Base-by-base conservation (phyloP, 352 stramenopile species). In the Thraustotheca clavata region DNA sequence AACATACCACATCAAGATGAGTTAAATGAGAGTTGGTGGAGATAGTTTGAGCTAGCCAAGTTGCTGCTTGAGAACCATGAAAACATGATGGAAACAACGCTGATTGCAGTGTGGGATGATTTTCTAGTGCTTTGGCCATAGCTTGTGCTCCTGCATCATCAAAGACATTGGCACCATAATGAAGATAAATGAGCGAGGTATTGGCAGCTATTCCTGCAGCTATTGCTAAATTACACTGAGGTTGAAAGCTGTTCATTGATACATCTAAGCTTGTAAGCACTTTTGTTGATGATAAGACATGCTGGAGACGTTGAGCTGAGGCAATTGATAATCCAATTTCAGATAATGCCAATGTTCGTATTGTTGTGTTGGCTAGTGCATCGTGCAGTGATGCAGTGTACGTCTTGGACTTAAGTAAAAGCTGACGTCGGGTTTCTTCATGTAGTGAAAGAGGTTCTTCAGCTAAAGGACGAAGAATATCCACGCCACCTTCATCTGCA, bases 41-140 rank as follows among this genome's bases (percentile, higher is more conserved):
- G 8, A 73, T 35, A 6, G 80, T 52, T 16, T 73, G 62, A 16
- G 70, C 74, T 6, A 86, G 36, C 3, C 70, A 70, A 26, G 46
- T 49, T 1, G 73, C 77, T 0, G 80, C 62, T 9, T 54, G 33
- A 0, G 72, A 69, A 2, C 71, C 68, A 22, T 65, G 62, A 59
- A 89, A 83, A 38, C 80, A 88, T 26, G 74, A 73, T 46, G 83
- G 79, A 49, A 91, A 85, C 8, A 84, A 57, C 35, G 63, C 73
- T 0, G 69, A 84, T 50, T 79, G 59, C n/a, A 91, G n/a, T 32
- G 66, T 62, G 2, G 52, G 55, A 34, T 83, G 75, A 3, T n/a
- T 35, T 0, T 52, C 69, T 12, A 87, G 55, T 1, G 78, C 73
- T n/a, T 49, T 20, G 0, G 87, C 38, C 36, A 89, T 16, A 11